Evolutionary conservation across 805 yeast species (phyloP).

Genomic region (Yarrowia sp.): DNA sequence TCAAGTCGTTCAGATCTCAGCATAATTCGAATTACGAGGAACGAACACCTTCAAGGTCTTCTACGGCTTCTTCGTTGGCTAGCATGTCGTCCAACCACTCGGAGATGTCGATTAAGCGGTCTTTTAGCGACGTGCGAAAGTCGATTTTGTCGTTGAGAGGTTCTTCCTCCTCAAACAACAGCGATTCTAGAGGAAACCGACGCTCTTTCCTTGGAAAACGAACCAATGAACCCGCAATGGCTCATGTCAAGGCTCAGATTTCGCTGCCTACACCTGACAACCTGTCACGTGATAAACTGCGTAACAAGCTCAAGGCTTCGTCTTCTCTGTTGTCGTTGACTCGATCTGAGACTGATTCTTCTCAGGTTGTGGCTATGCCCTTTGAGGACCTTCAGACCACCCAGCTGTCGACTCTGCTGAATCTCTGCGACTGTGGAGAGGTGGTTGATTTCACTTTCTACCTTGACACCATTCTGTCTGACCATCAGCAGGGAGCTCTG

Average conservation of each 20-base stretch:
- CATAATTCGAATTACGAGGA: constrained; percentile 10
- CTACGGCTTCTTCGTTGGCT: constrained; percentile 25
- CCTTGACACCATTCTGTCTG: constrained; percentile 29
- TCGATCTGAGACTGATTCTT: constrained; percentile 29
- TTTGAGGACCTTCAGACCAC: constrained; percentile 40
- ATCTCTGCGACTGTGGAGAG: constrained; percentile 41
- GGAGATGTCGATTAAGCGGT: constrained; percentile 29
- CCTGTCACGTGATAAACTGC: constrained; percentile 54
- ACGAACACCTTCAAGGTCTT: constrained; percentile 14
- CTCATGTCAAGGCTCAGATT: constrained; percentile 45
- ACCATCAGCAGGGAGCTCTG: constrained; percentile 35
- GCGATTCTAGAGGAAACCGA: constrained; percentile 22
- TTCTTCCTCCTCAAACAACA: constrained; percentile 12
- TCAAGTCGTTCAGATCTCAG: constrained; percentile 23
- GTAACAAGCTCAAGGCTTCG: constrained; percentile 52
- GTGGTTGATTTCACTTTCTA: constrained; percentile 40
- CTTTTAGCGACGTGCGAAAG: constrained; percentile 28
- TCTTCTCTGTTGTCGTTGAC: constrained; percentile 48
- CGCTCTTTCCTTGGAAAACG: constrained; percentile 13
- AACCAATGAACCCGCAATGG: constrained; percentile 16
- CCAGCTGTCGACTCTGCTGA: constrained; percentile 40
- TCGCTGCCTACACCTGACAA: constrained; percentile 61
- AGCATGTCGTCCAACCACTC: constrained; percentile 24
- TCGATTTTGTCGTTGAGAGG: constrained; percentile 15
- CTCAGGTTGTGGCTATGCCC: constrained; percentile 39